phyloP scores from a whole-genome alignment of 192 early-diverging fungal genomes.

The Podila verticillata region DNA sequence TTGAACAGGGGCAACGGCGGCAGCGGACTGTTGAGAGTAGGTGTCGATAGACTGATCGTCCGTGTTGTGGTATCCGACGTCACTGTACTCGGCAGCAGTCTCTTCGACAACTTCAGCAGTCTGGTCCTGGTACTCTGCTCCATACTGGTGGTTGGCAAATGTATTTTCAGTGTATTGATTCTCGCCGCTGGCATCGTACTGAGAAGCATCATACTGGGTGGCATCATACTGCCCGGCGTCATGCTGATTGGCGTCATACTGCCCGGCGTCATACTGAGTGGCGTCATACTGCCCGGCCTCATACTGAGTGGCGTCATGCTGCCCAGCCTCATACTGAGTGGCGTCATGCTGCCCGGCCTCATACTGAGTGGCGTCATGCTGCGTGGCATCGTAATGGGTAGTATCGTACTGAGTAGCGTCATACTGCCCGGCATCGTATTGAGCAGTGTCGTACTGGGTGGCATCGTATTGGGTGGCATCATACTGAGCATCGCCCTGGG shows the following conservation, averaged over 20 bases:
- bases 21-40: neutral
- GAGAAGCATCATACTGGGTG: neutral
- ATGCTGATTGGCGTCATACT: neutral
- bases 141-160: neutral
- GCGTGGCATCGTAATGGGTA: neutral
- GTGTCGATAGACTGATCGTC: neutral
- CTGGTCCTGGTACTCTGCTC: constrained; percentile 14
- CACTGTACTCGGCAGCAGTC: constrained; percentile 21
- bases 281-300: neutral
- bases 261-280: neutral
- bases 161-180: neutral
- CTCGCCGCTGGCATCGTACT: neutral
- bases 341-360: neutral
- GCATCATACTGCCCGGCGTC: constrained; percentile 4
- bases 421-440: neutral
- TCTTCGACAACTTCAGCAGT: constrained; percentile 13
- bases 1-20: neutral
- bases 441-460: neutral
- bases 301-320: constrained; percentile 13
- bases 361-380: neutral
- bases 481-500: constrained; percentile 13
- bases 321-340: constrained; percentile 7
- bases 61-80: neutral
- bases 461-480: neutral
- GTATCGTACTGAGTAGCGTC: constrained; percentile 4